Conservation (phyloP, 345 rosid genomes). For the Triadica sebifera region DNA sequence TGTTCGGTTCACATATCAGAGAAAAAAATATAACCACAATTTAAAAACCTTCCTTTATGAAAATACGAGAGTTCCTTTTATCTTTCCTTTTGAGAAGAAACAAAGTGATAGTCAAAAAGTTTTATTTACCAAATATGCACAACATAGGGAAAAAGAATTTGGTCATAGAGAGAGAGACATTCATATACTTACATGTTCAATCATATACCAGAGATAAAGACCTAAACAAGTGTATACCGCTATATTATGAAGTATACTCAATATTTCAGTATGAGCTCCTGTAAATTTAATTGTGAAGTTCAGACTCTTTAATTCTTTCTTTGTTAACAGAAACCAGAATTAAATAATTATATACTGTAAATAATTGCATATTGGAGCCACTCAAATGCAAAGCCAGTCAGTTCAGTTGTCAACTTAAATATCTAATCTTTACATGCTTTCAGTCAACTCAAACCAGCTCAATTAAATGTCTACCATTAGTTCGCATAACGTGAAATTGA, state of each 20-base stretch:
- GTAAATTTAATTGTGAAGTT: neutral
- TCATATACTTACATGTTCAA: no score
- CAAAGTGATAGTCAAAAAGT: no score
- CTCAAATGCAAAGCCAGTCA: neutral
- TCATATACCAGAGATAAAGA: no score
- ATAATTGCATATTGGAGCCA: neutral
- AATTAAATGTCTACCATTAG: neutral
- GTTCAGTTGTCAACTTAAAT: neutral
- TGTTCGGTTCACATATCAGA: neutral
- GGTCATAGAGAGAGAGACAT: no score
- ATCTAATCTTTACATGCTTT: neutral
- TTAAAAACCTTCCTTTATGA: neutral
- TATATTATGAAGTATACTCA: no score
- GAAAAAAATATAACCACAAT: neutral
- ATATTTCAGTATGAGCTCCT: no score
- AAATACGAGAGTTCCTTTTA: no score
- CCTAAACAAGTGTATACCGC: no score
- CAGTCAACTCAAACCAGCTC: neutral
- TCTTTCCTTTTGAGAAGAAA: no score
- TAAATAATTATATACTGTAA: no score
- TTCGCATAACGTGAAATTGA: neutral
- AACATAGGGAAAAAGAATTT: no score
- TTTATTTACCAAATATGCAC: no score
- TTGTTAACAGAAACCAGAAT: neutral
- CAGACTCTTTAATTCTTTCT: neutral